Conservation (phyloP, 2,329 filamentous ascomycete genomes). For the Ramularia endophylla region DNA sequence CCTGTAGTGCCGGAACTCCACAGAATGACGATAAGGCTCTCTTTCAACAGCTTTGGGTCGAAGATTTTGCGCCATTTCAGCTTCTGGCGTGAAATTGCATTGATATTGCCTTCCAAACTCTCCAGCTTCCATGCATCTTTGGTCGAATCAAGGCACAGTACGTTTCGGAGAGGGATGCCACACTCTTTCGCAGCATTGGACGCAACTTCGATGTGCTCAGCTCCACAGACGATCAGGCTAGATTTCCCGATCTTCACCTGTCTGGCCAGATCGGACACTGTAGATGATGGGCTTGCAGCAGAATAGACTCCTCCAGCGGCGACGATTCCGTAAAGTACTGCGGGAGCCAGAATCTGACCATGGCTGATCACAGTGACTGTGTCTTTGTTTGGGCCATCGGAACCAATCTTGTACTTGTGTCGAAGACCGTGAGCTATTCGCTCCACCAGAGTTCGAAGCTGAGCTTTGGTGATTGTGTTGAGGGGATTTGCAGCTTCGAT, state of each 20-base stretch:
- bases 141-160: conserved; percentile 44
- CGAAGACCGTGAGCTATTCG: conserved; percentile 53
- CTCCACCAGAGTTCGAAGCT: conserved; percentile 45
- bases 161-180: conserved; percentile 40
- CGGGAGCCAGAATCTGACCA: conserved; percentile 51
- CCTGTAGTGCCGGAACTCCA: conserved; percentile 44
- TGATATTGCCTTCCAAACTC: conserved; percentile 28
- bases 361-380: conserved; percentile 53
- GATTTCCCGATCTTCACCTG: conserved; percentile 41
- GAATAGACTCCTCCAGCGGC: conserved; percentile 56
- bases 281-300: conserved; percentile 47
- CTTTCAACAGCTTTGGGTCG: conserved; percentile 42
- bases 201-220: conserved; percentile 43
- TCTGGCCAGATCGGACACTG: conserved; percentile 46
- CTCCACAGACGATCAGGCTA: conserved; percentile 43
- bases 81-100: conserved; percentile 29
- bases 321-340: conserved; percentile 51
- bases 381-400: conserved; percentile 43
- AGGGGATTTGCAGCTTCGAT: conserved; percentile 52
- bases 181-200: conserved; percentile 46
- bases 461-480: conserved; percentile 49
- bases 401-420: conserved; percentile 48
- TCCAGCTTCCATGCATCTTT: conserved; percentile 36
- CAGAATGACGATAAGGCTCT: conserved; percentile 41
- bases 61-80: conserved; percentile 52